These are phyloP conservation scores for Russula emetica DNA, from an alignment of 768 basidiomycete species.

Conservation along the genomic window DNA sequence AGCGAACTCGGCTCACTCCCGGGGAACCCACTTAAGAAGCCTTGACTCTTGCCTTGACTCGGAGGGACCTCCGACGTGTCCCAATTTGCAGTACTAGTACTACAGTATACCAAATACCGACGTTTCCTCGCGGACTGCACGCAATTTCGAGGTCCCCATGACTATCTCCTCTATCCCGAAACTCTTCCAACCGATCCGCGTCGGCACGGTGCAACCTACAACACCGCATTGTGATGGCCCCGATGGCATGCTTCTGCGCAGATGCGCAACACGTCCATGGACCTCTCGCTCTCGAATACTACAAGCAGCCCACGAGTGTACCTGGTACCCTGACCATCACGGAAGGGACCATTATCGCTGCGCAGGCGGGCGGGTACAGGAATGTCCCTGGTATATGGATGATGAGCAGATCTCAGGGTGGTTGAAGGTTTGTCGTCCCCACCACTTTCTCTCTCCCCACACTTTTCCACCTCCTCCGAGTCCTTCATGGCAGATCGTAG, in stretches of 20 bases:
- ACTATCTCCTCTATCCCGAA: not conserved
- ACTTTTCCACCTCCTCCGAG: no score
- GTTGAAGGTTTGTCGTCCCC: conserved; percentile 39
- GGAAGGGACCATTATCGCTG: conserved; percentile 53
- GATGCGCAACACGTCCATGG: conserved; percentile 35
- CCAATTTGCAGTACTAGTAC: no score
- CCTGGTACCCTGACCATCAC: conserved; percentile 54
- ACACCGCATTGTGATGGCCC: conserved; percentile 54
- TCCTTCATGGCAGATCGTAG: conserved; percentile 11
- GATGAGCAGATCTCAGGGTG: conserved; percentile 51
- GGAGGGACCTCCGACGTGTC: no score
- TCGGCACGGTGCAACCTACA: conserved; percentile 42
- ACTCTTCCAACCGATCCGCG: conserved; percentile 46
- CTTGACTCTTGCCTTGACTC: no score
- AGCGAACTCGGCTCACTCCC: no score
- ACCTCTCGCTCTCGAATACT: conserved; percentile 42
- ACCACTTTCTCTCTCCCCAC: not conserved
- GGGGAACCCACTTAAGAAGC: no score
- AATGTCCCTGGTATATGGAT: conserved; percentile 61
- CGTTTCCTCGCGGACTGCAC: not conserved
- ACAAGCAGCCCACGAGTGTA: conserved; percentile 43
- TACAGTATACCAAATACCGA: no score
- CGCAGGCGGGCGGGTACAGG: conserved; percentile 45
- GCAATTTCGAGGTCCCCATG: not conserved
- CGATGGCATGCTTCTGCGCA: conserved; percentile 48